Base-by-base conservation (phyloP, 306 rosid genomes). In the Quercus wislizeni region DNA sequence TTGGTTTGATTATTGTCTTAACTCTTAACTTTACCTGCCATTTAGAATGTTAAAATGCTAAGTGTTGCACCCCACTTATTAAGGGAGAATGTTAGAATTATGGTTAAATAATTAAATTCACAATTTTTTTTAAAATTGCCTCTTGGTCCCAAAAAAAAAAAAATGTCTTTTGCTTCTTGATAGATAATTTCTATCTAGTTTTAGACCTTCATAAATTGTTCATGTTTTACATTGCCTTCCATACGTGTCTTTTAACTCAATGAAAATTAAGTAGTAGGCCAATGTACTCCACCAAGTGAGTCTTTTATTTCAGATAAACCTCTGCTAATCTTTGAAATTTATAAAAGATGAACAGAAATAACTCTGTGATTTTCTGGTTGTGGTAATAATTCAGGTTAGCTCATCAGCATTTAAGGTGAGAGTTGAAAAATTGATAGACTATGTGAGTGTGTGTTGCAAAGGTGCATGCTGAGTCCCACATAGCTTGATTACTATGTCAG, bases 381-480 rank as follows among this genome's bases (percentile, higher is more conserved):
- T 79, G 76, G 72, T 85, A 87, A 83, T 0, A 65, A 63, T 28
- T 57, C 65, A 25, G 17, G 59, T 2, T 11, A 5, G 80, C 28
- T 21, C 61, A 19, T 43, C 80, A 59, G 58, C 61, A 0, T 76
- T 72, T 21, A 89, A 87, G 89, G 90, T 84, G 54, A 55, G 17
- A 3, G 13, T 69, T 49, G 15, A 46, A 10, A 10, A 10, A 0
- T 46, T 46, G 52, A 9, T 46, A 11, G 52, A 46, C 52, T 10
- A 9, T 46, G 2, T 10, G 14, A 2, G 1, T 46, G 52, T 46
- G 52, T 46, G 9, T 35, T 35, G 9, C 9, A 5, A 35, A 35
- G 41, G 41, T 35, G 41, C 1, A 1, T 35, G 0, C 9, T 6
- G 0, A 35, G 41, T 35, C 41, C 41, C 41, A 35, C 41, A 6